Evolutionary conservation across 371 early-diverging fungal species (phyloP).

Genomic region (Rhizopus sp.): DNA sequence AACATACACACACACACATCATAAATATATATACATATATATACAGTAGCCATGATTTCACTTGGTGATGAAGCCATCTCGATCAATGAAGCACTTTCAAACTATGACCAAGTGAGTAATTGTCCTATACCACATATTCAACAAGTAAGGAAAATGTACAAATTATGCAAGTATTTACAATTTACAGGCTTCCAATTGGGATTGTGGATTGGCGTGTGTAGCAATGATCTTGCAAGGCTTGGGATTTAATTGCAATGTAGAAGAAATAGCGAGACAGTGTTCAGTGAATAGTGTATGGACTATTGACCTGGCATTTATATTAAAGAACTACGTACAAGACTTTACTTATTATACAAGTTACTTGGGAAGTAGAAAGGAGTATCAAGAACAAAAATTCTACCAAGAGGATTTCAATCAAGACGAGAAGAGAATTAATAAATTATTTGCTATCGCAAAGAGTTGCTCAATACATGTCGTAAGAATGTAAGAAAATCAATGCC

Average conservation of each 20-base stretch:
- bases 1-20: slow-evolving; percentile 1
- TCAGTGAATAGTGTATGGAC: slow-evolving; percentile 84
- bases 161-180: not conserved
- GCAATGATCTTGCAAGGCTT: slow-evolving; percentile 74
- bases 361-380: slow-evolving; percentile 77
- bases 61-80: slow-evolving; percentile 17
- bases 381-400: slow-evolving; percentile 72
- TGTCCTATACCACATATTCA: slow-evolving; percentile 34
- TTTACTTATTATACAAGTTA: slow-evolving; percentile 88
- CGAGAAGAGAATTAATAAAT: slow-evolving; percentile 68
- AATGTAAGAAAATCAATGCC: slow-evolving; percentile 44
- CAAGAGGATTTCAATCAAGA: slow-evolving; percentile 70
- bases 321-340: slow-evolving; percentile 70
- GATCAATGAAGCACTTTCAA: slow-evolving; percentile 21
- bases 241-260: slow-evolving; percentile 42
- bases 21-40: too few relatives aligned
- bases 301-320: slow-evolving; percentile 80
- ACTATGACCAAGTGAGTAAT: slow-evolving; percentile 32
- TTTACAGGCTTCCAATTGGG: slow-evolving; percentile 60
- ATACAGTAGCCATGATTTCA: slow-evolving; percentile 18
- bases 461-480: slow-evolving; percentile 72
- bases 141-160: slow-evolving; percentile 21
- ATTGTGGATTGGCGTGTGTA: slow-evolving; percentile 86
- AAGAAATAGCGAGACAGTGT: slow-evolving; percentile 46
- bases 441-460: slow-evolving; percentile 78